A percentile compares a stretch with the other conserved stretches of the same genome.
Conservation (phyloP, 352 stramenopile genomes). For the Peronosclerospora sorghi region DNA sequence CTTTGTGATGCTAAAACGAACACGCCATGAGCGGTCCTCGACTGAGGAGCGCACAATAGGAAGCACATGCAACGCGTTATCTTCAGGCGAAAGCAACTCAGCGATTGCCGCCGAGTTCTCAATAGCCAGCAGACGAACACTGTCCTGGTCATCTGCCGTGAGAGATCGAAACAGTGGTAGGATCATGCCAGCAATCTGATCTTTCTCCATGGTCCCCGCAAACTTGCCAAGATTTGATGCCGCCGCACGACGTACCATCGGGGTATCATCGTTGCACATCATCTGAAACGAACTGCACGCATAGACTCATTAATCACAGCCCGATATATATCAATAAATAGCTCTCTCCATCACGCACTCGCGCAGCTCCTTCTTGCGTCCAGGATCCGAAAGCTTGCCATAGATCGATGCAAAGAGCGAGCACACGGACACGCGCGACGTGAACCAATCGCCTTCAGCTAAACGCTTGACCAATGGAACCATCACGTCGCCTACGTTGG, state of each 20-base stretch:
- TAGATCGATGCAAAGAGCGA: constrained; percentile 72
- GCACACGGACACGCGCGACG: constrained; percentile 79
- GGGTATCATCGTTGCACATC: constrained; percentile 79
- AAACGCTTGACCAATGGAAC: constrained; percentile 72
- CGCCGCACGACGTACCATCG: constrained; percentile 77
- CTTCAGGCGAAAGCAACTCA: constrained; percentile 56
- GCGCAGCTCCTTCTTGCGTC: constrained; percentile 70
- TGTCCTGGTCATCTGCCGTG: constrained; percentile 90
- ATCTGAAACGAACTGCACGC: constrained; percentile 52
- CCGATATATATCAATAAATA: not conserved
- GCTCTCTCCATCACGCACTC: constrained; percentile 39
- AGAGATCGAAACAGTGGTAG: constrained; percentile 84
- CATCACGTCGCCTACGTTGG: constrained; percentile 50
- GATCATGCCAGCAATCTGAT: constrained; percentile 52
- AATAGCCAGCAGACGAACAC: constrained; percentile 88
- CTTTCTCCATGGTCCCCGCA: constrained; percentile 57
- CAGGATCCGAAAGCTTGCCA: constrained; percentile 40
- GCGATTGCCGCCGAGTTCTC: constrained; percentile 75
- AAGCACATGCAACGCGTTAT: constrained; percentile 66
- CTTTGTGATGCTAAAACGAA: constrained; percentile 91
- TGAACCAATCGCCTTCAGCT: constrained; percentile 83
- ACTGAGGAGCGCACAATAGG: constrained; percentile 66
- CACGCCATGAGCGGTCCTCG: constrained; percentile 86
- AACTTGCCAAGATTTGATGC: constrained; percentile 79
- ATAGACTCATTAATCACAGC: constrained; percentile 3